Base-by-base conservation (phyloP, 257 asterid species). In the Fraxinus cuspidata region DNA sequence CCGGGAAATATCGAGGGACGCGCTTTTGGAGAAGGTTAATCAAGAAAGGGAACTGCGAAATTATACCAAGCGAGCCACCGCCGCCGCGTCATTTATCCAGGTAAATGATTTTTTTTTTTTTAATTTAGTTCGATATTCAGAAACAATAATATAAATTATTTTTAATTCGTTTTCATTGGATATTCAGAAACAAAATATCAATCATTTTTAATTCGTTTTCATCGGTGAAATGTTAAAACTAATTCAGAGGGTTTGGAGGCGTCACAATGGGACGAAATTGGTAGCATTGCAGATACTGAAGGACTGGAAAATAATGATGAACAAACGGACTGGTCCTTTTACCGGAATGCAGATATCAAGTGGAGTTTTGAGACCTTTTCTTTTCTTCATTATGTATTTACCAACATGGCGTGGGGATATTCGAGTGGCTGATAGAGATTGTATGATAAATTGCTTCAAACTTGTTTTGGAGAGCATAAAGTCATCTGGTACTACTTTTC, bases 241-340 rank as follows among this genome's bases (percentile, higher is more conserved):
- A 37, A 74, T 79, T 83, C 96, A 95, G 99, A 91, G 94, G 82
- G 89, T 82, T 23, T 93, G 98, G 98, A 87, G 97, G 87, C 87
- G 96, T 77, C 84, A 90, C 81, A 78, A 73, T 69, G 92, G 81
- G 40, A 80, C 78, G 74, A 84, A 90, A 75, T 40, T 72, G 77
- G 84, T 77, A 74, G 89, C 98, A 8, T 82, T 91, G 88, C 83
- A 71, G 85, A 85, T 93, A 84, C 96, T 75, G 81, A 81, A 78
- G 70, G 94, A 95, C 67, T 95, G 98, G 97, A 91, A 88, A 81
- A 49, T 66, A 27, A 84, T 80, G 90, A 88, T 95, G 82, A 87
- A 28, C 23, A 81, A 70, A n/a, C 81, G 77, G 72, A 47, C 72
- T 51, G 87, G 80, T 82, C 85, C 77, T 79, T 76, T 81, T 51